Conservation (phyloP, 2,329 filamentous ascomycete species). For the Venturia pyrina region DNA sequence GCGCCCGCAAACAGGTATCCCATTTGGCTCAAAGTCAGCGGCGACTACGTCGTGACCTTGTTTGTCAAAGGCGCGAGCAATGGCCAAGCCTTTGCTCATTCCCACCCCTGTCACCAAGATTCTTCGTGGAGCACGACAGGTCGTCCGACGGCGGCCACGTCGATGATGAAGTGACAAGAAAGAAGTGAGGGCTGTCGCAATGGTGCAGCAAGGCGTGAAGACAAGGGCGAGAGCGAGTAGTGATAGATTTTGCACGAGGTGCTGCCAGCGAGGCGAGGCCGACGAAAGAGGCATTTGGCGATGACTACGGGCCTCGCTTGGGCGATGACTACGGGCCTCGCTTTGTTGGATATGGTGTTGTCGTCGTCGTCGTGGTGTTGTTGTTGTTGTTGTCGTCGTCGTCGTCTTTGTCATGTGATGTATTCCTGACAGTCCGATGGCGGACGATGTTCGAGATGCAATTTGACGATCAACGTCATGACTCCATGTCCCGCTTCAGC, state of each 20-base stretch:
- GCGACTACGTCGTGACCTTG: constrained; percentile 62
- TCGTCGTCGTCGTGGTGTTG: no score
- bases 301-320: not conserved
- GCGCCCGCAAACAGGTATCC: constrained; percentile 43
- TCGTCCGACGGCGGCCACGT: constrained; percentile 33
- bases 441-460: not conserved
- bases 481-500: not conserved
- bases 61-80: constrained; percentile 56
- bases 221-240: constrained; percentile 32
- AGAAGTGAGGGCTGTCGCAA: constrained; percentile 14
- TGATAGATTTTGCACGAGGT: constrained; percentile 16
- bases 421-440: not conserved
- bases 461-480: not conserved
- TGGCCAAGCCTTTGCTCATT: constrained; percentile 58
- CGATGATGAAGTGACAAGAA: constrained; percentile 18
- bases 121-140: constrained; percentile 25
- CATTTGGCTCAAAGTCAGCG: constrained; percentile 49
- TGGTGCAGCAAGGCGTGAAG: constrained; percentile 21
- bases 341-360: no score
- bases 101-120: constrained; percentile 63
- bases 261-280: constrained; percentile 13
- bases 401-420: no score
- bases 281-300: not conserved
- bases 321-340: no score
- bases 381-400: no score